phyloP scores from a whole-genome alignment of 1,139 yeast genomes.

The Nakaseomyces sp. region DNA sequence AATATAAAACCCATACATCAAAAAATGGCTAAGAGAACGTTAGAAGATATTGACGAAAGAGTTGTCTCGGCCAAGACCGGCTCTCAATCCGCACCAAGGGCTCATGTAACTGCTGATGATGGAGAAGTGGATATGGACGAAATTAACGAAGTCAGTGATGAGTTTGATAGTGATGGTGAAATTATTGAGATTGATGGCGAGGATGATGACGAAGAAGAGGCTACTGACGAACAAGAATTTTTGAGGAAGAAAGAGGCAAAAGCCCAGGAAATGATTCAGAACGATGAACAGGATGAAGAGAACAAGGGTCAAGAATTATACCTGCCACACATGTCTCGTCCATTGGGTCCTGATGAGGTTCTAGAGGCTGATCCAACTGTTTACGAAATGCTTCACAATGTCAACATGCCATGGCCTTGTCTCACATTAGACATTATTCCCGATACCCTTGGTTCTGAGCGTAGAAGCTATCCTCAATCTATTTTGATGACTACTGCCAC shows the following conservation, averaged over 20 bases:
- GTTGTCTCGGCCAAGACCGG: conserved; percentile 34
- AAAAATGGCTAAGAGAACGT: conserved; percentile 57
- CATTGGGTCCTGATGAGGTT: conserved; percentile 91
- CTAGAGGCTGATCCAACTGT: conserved; percentile 95
- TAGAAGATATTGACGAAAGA: conserved; percentile 35
- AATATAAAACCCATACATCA: background rate
- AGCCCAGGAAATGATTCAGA: conserved; percentile 32
- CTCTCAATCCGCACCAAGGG: conserved; percentile 31
- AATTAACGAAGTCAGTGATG: conserved; percentile 91
- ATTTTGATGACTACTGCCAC: conserved; percentile 85
- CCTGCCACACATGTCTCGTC: conserved; percentile 79
- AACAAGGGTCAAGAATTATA: conserved; percentile 39
- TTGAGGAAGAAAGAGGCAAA: conserved; percentile 28
- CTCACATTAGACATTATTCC: conserved; percentile 83
- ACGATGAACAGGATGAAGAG: conserved; percentile 30
- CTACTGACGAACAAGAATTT: conserved; percentile 23
- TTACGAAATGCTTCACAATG: conserved; percentile 92
- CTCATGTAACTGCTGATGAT: conserved; percentile 24
- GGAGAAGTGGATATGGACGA: conserved; percentile 70
- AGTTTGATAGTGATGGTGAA: conserved; percentile 87
- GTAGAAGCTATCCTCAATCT: conserved; percentile 85
- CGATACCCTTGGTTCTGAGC: conserved; percentile 76
- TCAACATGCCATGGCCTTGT: conserved; percentile 96
- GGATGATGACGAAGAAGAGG: conserved; percentile 45
- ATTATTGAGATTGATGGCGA: conserved; percentile 71